Conservation (phyloP, 2,329 filamentous ascomycete genomes). For the Microsporum audouinii region DNA sequence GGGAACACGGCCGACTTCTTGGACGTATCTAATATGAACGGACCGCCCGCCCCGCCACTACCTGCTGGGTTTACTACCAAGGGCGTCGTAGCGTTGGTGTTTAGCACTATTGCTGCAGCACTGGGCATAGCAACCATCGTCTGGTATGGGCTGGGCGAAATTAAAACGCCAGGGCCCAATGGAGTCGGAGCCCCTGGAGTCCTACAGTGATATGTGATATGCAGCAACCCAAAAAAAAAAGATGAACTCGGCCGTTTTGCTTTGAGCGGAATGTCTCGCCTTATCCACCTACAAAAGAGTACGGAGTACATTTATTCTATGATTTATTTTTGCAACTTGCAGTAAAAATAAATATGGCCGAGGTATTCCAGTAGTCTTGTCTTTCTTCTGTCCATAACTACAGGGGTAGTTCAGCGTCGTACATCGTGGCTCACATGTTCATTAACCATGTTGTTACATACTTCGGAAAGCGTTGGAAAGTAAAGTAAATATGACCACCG, state of each 20-base stretch:
- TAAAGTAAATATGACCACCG: no score
- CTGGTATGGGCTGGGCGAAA: slow-evolving; percentile 41
- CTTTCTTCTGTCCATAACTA: no score
- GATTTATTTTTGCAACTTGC: no score
- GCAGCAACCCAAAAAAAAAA: neutral
- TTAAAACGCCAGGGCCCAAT: neutral
- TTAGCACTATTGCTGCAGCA: slow-evolving; percentile 57
- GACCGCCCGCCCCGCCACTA: slow-evolving; percentile 39
- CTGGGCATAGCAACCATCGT: slow-evolving; percentile 55
- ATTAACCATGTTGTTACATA: no score
- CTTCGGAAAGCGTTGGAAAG: no score
- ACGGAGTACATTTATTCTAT: no score
- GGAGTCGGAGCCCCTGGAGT: neutral
- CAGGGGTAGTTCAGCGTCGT: no score
- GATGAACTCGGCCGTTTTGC: neutral
- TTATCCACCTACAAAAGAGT: neutral
- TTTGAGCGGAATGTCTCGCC: neutral
- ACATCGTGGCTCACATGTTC: no score
- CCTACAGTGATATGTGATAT: neutral
- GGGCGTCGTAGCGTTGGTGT: slow-evolving; percentile 61
- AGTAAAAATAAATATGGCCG: no score
- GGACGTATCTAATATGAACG: slow-evolving; percentile 51
- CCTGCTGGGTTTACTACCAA: slow-evolving; percentile 57
- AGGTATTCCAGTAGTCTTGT: no score
- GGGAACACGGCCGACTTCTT: slow-evolving; percentile 53